Evolutionary conservation across 345 rosid genomes (phyloP).

Genomic region (Citrus unshiu): DNA sequence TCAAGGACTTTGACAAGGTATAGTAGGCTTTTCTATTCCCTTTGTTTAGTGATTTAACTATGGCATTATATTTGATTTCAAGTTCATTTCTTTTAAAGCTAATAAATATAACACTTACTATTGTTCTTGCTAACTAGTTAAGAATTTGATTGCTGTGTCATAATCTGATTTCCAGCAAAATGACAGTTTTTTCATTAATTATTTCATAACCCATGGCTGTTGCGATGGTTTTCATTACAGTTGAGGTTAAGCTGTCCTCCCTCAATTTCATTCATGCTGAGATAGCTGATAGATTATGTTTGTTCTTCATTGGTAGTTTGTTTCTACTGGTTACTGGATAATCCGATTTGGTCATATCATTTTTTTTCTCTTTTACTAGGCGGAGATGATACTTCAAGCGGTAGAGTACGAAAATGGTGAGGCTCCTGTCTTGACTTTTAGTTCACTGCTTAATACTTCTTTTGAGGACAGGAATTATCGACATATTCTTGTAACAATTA

Average conservation of each 20-base stretch:
- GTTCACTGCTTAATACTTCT: not conserved
- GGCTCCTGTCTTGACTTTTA: not conserved
- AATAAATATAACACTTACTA: not conserved
- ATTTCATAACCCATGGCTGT: not conserved
- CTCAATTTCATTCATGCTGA: not conserved
- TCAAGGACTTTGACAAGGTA: conserved; percentile 95
- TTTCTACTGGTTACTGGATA: not conserved
- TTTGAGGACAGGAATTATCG: not conserved
- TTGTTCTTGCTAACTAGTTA: not conserved
- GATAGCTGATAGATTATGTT: not conserved
- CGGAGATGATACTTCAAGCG: conserved; percentile 98
- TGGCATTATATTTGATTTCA: not conserved
- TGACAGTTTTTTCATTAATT: not conserved
- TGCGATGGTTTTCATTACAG: not conserved
- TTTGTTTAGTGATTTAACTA: not conserved
- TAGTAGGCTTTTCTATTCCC: not conserved
- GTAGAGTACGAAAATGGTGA: conserved; percentile 88
- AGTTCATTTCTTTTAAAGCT: not conserved
- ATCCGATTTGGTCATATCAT: conserved; percentile 14
- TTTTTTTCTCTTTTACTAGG: conserved; percentile 29
- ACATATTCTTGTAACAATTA: not conserved
- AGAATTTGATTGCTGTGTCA: not conserved
- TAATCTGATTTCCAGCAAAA: not conserved
- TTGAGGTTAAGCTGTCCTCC: not conserved
- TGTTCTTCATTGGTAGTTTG: not conserved